A percentile compares a stretch with the other conserved stretches of the same genome.
Evolutionary conservation across 2,329 filamentous ascomycete species (phyloP).

Genomic region (Colletotrichum filicis): DNA sequence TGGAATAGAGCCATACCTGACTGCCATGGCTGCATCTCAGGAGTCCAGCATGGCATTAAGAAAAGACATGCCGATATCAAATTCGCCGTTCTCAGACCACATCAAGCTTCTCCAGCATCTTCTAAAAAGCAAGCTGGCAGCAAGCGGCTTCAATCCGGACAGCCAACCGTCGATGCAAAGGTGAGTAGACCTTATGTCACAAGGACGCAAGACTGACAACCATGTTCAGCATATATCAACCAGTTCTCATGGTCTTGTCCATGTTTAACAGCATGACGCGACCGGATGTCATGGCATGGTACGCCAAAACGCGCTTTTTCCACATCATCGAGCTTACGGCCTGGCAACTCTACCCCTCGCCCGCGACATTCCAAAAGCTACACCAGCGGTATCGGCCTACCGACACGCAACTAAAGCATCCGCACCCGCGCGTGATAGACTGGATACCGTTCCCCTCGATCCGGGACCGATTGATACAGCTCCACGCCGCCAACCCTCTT

Average conservation of each 20-base stretch:
- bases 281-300: conserved; percentile 48
- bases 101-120: conserved; percentile 42
- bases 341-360: conserved; percentile 45
- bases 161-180: conserved; percentile 18
- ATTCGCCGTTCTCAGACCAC: conserved; percentile 46
- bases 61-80: conserved; percentile 41
- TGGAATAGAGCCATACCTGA: conserved; percentile 41
- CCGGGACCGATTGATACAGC: conserved; percentile 42
- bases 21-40: conserved; percentile 39
- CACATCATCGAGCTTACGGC: conserved; percentile 48
- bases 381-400: conserved; percentile 44
- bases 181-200: not conserved
- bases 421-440: conserved; percentile 40
- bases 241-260: conserved; percentile 44
- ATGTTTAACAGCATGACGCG: conserved; percentile 49
- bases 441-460: conserved; percentile 44
- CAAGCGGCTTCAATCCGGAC: conserved; percentile 18
- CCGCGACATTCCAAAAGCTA: conserved; percentile 40
- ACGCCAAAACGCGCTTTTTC: conserved; percentile 52
- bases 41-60: conserved; percentile 37
- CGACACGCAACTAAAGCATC: conserved; percentile 37
- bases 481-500: conserved; percentile 44
- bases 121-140: conserved; percentile 39
- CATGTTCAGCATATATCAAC: conserved; percentile 37
- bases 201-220: not conserved